Percentiles rank a stretch among this genome's conserved stretches.
Conservation (phyloP, 106 monocot species). For the Vanilla planifolia region DNA sequence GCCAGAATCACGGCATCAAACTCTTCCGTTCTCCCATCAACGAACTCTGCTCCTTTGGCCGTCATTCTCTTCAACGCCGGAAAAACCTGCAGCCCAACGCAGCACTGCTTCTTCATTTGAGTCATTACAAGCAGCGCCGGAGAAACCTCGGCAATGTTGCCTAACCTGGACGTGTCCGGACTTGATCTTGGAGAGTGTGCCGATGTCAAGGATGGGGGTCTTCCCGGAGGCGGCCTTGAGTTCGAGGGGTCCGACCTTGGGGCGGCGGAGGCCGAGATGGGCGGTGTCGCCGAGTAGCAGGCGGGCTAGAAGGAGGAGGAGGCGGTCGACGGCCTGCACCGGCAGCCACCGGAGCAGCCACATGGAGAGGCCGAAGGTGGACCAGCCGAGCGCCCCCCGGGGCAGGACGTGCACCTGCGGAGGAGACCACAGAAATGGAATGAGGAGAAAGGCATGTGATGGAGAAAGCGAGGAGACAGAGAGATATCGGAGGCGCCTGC, state of each 20-base stretch:
- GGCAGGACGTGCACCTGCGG: conserved; percentile 69
- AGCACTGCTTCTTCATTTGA: not conserved
- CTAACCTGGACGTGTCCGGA: conserved; percentile 54
- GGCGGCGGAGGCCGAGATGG: conserved; percentile 37
- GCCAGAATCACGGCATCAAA: conserved; percentile 45
- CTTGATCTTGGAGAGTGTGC: conserved; percentile 68
- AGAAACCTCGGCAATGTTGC: too few species aligned
- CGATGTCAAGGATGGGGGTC: conserved; percentile 77
- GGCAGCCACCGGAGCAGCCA: conserved; percentile 63
- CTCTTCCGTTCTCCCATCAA: conserved; percentile 31
- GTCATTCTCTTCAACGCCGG: conserved; percentile 24
- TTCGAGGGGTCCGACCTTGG: conserved; percentile 55
- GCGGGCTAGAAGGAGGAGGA: conserved; percentile 41
- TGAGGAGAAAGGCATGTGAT: too few species aligned
- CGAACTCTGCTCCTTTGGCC: conserved; percentile 22
- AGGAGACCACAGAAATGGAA: too few species aligned
- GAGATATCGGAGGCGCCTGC: too few species aligned
- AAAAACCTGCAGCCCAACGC: conserved; percentile 10
- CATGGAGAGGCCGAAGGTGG: conserved; percentile 71
- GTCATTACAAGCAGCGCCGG: too few species aligned
- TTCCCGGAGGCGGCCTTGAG: conserved; percentile 61
- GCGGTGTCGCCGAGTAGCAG: conserved; percentile 56
- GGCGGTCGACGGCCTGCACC: conserved; percentile 28
- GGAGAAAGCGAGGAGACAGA: too few species aligned
- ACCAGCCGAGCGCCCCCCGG: conserved; percentile 57